Conservation (phyloP, 2,329 filamentous ascomycete genomes). For the Monosporascus sp. region DNA sequence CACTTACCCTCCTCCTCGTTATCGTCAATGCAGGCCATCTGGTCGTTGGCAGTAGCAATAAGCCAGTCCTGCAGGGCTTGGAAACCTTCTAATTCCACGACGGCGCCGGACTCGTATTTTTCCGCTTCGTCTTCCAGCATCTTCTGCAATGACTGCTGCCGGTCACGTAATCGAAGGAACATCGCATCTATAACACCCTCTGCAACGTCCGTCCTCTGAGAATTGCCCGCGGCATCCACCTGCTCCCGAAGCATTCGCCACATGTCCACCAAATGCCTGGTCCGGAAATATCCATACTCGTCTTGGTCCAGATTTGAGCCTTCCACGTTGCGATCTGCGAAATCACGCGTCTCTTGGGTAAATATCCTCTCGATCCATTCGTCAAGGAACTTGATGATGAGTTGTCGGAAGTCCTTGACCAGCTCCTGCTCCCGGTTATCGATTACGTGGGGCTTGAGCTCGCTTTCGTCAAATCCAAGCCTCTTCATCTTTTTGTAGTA, state of each 20-base stretch:
- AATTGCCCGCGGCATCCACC: slow-evolving; percentile 76
- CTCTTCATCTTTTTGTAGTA: slow-evolving; percentile 96
- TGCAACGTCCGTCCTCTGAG: slow-evolving; percentile 80
- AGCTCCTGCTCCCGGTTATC: slow-evolving; percentile 87
- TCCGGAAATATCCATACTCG: slow-evolving; percentile 85
- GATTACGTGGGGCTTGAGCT: slow-evolving; percentile 80
- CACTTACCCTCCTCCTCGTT: slow-evolving; percentile 68
- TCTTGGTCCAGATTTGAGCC: slow-evolving; percentile 74
- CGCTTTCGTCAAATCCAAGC: slow-evolving; percentile 69
- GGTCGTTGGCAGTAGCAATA: slow-evolving; percentile 93
- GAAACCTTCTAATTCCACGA: slow-evolving; percentile 57
- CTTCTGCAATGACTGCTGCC: slow-evolving; percentile 81
- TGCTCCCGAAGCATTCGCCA: slow-evolving; percentile 98
- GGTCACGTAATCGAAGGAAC: slow-evolving; percentile 76
- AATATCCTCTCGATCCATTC: slow-evolving; percentile 98
- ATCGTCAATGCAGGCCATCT: slow-evolving; percentile 97
- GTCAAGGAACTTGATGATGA: slow-evolving; percentile 92
- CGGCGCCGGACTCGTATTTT: slow-evolving; percentile 58
- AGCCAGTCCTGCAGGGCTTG: slow-evolving; percentile 93
- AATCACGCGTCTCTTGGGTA: slow-evolving; percentile 72
- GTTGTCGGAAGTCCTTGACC: slow-evolving; percentile 85
- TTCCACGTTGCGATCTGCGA: slow-evolving; percentile 70
- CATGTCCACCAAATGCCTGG: slow-evolving; percentile 85
- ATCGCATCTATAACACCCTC: slow-evolving; percentile 96
- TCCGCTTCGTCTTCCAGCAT: slow-evolving; percentile 81